These are phyloP conservation scores for Mycena vulgaris DNA, from an alignment of 768 basidiomycete genomes.

Conservation along the genomic window DNA sequence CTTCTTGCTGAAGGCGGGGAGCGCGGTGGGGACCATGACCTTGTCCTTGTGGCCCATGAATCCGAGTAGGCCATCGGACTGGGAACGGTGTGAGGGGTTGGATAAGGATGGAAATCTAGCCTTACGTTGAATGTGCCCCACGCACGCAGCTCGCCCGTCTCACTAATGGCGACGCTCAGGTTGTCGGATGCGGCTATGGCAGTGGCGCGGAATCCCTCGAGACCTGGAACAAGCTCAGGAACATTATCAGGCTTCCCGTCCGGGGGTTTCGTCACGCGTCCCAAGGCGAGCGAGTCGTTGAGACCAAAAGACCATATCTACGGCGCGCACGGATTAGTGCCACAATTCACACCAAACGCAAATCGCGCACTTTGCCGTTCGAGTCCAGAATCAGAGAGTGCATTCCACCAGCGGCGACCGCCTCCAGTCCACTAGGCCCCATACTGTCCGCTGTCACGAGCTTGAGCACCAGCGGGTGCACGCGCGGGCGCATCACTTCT, in stretches of 20 bases:
- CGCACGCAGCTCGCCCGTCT: constrained; percentile 31
- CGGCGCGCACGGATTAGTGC: not conserved
- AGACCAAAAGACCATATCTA: constrained; percentile 38
- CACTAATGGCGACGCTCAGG: constrained; percentile 29
- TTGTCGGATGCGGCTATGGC: constrained; percentile 33
- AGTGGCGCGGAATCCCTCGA: constrained; percentile 26
- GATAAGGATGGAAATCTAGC: not conserved
- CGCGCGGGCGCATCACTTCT: constrained; percentile 36
- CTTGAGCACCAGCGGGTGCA: constrained; percentile 22
- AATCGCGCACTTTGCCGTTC: constrained; percentile 31
- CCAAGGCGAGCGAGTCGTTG: constrained; percentile 38
- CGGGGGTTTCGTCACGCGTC: constrained; percentile 22
- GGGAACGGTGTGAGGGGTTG: not conserved
- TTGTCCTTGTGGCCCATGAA: constrained; percentile 31
- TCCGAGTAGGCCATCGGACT: constrained; percentile 31
- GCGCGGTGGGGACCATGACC: constrained; percentile 16
- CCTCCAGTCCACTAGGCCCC: constrained; percentile 26
- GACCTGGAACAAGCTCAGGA: constrained; percentile 23
- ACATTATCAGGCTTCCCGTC: constrained; percentile 20
- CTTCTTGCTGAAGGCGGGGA: constrained; percentile 23
- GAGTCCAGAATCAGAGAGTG: constrained; percentile 35
- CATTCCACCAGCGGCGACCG: constrained; percentile 37
- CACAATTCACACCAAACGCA: not conserved
- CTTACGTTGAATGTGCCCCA: constrained; percentile 37
- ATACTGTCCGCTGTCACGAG: not conserved